These are phyloP conservation scores for Solanum acaule DNA, from an alignment of 257 asterid species.

Conservation along the genomic window DNA sequence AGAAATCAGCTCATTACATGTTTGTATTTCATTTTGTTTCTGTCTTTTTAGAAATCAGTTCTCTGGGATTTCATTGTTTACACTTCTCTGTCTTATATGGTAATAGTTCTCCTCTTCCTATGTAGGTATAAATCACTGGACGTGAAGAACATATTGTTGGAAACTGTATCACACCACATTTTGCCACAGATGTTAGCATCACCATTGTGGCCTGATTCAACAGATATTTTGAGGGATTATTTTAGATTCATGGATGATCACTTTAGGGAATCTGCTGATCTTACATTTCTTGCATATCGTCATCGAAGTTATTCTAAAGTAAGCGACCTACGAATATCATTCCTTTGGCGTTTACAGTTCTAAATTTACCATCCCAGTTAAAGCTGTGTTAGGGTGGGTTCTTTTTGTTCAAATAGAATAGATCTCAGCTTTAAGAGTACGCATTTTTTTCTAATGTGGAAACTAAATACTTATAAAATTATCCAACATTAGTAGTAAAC, in stretches of 20 bases:
- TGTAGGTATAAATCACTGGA: constrained; percentile 88
- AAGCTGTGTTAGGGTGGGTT: neutral
- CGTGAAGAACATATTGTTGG: constrained; percentile 92
- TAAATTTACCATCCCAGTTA: neutral
- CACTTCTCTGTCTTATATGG: neutral
- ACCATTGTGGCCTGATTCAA: constrained; percentile 74
- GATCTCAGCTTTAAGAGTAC: neutral
- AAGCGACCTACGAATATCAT: constrained; percentile 3
- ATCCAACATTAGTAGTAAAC: neutral
- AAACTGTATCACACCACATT: constrained; percentile 81
- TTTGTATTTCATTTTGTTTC: neutral
- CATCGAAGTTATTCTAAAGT: constrained; percentile 93
- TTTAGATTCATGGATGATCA: constrained; percentile 89
- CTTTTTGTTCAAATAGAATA: neutral
- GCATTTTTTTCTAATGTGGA: neutral
- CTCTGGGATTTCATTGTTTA: neutral
- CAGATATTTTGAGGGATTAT: constrained; percentile 55
- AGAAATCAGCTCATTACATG: neutral
- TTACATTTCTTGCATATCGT: constrained; percentile 90
- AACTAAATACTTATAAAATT: neutral
- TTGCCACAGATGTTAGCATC: constrained; percentile 90
- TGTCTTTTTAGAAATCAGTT: neutral
- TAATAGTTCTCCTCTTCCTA: constrained; percentile 12
- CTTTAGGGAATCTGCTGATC: constrained; percentile 93
- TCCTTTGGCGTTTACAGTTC: neutral